Evolutionary conservation across 768 basidiomycete species (phyloP), one percentile per base, ranked within the genome.

Genomic region (Scleroderma bovista): DNA sequence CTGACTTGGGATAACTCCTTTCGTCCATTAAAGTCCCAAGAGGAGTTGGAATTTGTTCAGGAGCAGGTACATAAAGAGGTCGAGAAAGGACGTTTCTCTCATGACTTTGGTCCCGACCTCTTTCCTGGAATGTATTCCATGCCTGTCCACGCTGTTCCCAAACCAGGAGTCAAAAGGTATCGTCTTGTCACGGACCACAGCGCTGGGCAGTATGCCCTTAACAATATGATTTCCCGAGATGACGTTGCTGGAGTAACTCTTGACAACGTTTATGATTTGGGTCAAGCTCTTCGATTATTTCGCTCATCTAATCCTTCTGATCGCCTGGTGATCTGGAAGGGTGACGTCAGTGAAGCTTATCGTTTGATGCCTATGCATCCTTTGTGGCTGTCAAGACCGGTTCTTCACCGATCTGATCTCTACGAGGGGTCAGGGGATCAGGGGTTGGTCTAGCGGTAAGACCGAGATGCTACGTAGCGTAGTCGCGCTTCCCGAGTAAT

Each of bases 91-190:
- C 50, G 55, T 0, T 63, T 50, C 34, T 69, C 67, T 2, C 13
- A 41, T 0, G 33, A 56, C 4, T 69, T 72, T 39, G 59, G 68
- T 1, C 41, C 57, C 0, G 46, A 68, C 0, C 46, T 65, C 0
- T 36, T 53, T 0, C 75, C 71, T 0, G 74, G 75, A 0, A 78
- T 79, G 75, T 67, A 70, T 38, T 59, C 55, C 23, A 63, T 67
- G 41, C 77, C 73, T 0, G 56, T 75, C 0, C 56, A 68, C 33
- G 67, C 65, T 1, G 68, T 78, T 0, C 72, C 72, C 0, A 77
- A 77, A 46, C 75, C 72, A 0, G 74, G 74, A 32, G 55, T 61
- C 0, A 41, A 52, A 0, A 71, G 75, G 23, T 52, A 72, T 3
- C 53, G 68, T 0, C 60, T 78, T 0, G 58, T 79, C 9, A 65